These are phyloP conservation scores for Botryotinia convoluta DNA, from an alignment of 2,329 filamentous ascomycete genomes.

Conservation along the genomic window DNA sequence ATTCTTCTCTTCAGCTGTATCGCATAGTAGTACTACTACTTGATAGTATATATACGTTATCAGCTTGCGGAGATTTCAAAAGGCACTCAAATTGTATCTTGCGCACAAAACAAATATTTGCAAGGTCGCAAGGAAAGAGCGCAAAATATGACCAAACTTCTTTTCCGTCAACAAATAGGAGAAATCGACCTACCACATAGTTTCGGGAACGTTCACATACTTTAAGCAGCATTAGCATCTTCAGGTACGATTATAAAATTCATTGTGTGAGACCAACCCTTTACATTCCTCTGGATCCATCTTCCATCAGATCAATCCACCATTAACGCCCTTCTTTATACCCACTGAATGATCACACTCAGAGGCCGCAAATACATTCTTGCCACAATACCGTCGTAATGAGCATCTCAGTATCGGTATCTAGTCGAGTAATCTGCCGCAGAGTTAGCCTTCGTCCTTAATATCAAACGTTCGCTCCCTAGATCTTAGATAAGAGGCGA, in stretches of 20 bases:
- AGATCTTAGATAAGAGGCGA: neutral
- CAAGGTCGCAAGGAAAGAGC: neutral
- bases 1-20: neutral
- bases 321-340: conserved; percentile 21
- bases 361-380: neutral
- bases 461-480: too few relatives aligned
- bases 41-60: neutral
- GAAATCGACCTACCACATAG: neutral
- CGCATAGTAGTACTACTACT: neutral
- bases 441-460: conserved; percentile 18
- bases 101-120: neutral
- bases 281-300: conserved; percentile 20
- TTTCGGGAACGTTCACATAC: conserved; percentile 18
- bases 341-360: neutral
- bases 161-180: neutral
- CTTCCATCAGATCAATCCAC: conserved; percentile 3
- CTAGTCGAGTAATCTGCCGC: conserved; percentile 58
- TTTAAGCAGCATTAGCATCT: conserved; percentile 30
- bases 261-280: conserved; percentile 42
- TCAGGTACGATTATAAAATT: conserved; percentile 24
- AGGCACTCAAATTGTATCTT: neutral
- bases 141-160: neutral
- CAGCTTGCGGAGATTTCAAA: neutral
- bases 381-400: neutral
- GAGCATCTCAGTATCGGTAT: conserved; percentile 58